phyloP scores from a whole-genome alignment of 2,329 filamentous ascomycete species.

The Mariannaea elegans region DNA sequence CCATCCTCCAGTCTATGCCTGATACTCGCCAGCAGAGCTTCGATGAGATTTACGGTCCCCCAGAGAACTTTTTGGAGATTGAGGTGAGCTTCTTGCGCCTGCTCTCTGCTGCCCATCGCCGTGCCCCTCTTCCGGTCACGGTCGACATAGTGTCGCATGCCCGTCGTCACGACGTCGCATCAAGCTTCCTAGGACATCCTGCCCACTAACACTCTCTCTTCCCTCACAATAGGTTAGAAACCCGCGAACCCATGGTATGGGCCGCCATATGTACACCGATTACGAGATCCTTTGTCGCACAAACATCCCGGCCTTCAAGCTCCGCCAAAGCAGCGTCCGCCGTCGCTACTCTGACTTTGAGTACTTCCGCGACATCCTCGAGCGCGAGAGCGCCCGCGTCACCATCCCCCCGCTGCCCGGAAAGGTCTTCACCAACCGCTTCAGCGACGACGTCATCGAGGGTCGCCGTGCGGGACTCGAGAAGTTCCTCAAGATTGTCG shows the following conservation, averaged over 20 bases:
- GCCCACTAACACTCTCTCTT: slow-evolving; percentile 2
- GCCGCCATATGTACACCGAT: slow-evolving; percentile 96
- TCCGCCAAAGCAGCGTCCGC: slow-evolving; percentile 86
- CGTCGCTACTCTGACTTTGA: slow-evolving; percentile 98
- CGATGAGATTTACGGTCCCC: slow-evolving; percentile 98
- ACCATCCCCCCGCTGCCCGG: slow-evolving; percentile 95
- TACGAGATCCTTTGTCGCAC: slow-evolving; percentile 98
- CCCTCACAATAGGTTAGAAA: slow-evolving; percentile 86
- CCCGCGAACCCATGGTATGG: slow-evolving; percentile 92
- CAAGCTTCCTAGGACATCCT: no score
- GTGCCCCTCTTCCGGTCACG: neutral
- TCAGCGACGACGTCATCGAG: slow-evolving; percentile 98
- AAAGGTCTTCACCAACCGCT: slow-evolving; percentile 97
- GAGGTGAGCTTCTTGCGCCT: slow-evolving; percentile 67
- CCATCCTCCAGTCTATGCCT: slow-evolving; percentile 72
- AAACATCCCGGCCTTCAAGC: slow-evolving; percentile 99
- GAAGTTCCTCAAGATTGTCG: slow-evolving; percentile 96
- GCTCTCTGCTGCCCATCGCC: neutral
- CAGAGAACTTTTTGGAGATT: slow-evolving; percentile 98
- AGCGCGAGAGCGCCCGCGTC: slow-evolving; percentile 92
- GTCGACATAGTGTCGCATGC: slow-evolving; percentile 16
- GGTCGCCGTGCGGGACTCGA: slow-evolving; percentile 90
- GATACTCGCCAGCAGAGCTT: slow-evolving; percentile 91
- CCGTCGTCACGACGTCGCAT: neutral
- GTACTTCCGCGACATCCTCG: slow-evolving; percentile 97